These are phyloP conservation scores for Yamadazyma spencermartinsiae DNA, from an alignment of 1,139 yeast species.

Conservation along the genomic window DNA sequence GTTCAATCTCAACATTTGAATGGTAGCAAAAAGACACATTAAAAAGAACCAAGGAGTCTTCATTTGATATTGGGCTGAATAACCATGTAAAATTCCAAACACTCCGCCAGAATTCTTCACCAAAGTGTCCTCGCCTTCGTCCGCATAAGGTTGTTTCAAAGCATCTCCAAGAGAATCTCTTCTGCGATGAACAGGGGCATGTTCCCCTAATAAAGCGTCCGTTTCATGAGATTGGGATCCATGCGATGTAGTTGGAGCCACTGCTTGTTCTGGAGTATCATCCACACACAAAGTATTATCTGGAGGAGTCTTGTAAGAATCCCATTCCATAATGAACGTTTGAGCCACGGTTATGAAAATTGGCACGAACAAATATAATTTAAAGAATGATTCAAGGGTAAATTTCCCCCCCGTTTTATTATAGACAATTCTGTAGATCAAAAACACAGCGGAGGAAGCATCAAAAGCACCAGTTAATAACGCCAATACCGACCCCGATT, in stretches of 20 bases:
- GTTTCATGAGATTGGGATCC: constrained; percentile 17
- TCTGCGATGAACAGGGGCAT: constrained; percentile 18
- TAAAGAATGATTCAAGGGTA: constrained; percentile 34
- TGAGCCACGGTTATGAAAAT: constrained; percentile 40
- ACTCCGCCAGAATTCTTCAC: constrained; percentile 39
- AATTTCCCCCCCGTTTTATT: constrained; percentile 27
- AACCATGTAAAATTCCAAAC: constrained; percentile 47
- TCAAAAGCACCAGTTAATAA: constrained; percentile 49
- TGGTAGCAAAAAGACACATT: constrained; percentile 39
- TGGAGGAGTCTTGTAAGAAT: constrained; percentile 40
- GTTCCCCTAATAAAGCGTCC: constrained; percentile 20
- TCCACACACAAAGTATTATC: constrained; percentile 29
- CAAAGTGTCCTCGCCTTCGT: constrained; percentile 39
- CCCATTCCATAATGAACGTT: constrained; percentile 41
- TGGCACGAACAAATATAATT: constrained; percentile 40
- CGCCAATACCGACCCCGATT: constrained; percentile 44
- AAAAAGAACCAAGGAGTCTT: constrained; percentile 45
- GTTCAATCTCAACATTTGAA: constrained; percentile 46
- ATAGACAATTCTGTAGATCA: constrained; percentile 36
- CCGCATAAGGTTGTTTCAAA: constrained; percentile 43
- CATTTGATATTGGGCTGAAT: constrained; percentile 41
- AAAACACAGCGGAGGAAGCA: constrained; percentile 47
- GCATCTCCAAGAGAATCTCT: constrained; percentile 50
- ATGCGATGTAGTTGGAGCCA: not conserved
- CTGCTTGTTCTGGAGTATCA: constrained; percentile 16